Conservation (phyloP, 257 asterid species). For the Marsdenia floribunda region DNA sequence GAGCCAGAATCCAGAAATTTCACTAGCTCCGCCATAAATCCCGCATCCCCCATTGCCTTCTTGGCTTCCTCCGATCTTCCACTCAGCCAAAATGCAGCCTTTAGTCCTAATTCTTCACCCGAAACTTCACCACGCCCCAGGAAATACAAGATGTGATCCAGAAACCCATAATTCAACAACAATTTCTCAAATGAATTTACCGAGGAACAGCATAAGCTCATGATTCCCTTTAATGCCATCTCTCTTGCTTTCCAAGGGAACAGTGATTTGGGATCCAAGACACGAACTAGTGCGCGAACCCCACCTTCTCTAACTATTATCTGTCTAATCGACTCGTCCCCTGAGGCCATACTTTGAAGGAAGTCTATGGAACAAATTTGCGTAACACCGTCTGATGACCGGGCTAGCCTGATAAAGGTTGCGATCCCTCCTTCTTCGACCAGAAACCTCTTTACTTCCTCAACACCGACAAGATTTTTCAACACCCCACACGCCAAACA, state of each 20-base stretch:
- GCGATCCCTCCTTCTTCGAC: conserved; percentile 76
- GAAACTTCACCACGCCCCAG: conserved; percentile 59
- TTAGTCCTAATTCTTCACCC: conserved; percentile 66
- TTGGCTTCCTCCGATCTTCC: conserved; percentile 76
- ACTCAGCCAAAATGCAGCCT: conserved; percentile 78
- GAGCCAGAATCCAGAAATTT: conserved; percentile 66
- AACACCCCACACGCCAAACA: conserved; percentile 65
- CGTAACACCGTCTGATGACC: conserved; percentile 47
- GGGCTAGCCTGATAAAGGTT: conserved; percentile 41
- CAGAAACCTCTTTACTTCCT: conserved; percentile 82
- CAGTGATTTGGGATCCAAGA: conserved; percentile 56
- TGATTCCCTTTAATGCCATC: conserved; percentile 61
- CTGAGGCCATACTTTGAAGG: conserved; percentile 62
- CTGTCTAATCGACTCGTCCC: conserved; percentile 52
- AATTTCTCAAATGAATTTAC: conserved; percentile 32
- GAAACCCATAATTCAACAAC: conserved; percentile 45
- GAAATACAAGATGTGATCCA: conserved; percentile 61
- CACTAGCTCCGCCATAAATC: conserved; percentile 70
- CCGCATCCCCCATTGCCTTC: conserved; percentile 87
- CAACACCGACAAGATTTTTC: conserved; percentile 77
- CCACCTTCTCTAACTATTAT: conserved; percentile 62
- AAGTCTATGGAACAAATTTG: conserved; percentile 63
- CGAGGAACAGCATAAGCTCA: conserved; percentile 47
- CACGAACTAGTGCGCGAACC: conserved; percentile 45
- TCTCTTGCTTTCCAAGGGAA: conserved; percentile 65